Evolutionary conservation across 305 asterid genomes (phyloP).

Genomic region (Solanum chacoense): DNA sequence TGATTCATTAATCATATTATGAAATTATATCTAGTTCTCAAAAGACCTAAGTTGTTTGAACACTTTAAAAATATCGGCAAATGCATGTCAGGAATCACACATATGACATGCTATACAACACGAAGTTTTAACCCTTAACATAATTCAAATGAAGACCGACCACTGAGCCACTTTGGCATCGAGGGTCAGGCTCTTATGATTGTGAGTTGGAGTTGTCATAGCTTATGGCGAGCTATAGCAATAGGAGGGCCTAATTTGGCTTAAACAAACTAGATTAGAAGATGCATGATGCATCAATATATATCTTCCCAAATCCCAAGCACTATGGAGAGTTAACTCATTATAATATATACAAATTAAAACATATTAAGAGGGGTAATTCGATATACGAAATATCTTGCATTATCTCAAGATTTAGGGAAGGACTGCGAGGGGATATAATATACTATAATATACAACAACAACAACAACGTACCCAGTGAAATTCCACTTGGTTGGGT

Average conservation of each 20-base stretch:
- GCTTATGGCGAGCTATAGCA: neutral
- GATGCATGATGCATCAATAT: neutral
- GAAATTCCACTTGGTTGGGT: too few relatives aligned
- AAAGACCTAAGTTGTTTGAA: neutral
- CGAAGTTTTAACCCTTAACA: neutral
- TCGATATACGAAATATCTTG: neutral
- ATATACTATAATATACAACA: neutral
- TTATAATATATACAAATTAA: neutral
- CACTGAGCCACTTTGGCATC: neutral
- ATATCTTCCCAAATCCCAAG: neutral
- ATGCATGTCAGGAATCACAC: neutral
- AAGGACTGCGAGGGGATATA: neutral
- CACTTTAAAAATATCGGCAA: neutral
- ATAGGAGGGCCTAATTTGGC: neutral
- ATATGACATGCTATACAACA: neutral
- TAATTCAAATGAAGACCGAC: neutral
- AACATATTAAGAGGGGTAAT: accelerated
- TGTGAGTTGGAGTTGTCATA: neutral
- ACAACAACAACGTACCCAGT: too few relatives aligned
- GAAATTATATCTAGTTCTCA: neutral
- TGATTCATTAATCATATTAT: neutral
- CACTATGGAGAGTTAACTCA: neutral
- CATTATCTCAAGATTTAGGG: neutral
- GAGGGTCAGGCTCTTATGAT: neutral
- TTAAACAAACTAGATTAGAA: neutral